Evolutionary conservation across 306 rosid species (phyloP).

Genomic region (Chamaecrista fasciculata): DNA sequence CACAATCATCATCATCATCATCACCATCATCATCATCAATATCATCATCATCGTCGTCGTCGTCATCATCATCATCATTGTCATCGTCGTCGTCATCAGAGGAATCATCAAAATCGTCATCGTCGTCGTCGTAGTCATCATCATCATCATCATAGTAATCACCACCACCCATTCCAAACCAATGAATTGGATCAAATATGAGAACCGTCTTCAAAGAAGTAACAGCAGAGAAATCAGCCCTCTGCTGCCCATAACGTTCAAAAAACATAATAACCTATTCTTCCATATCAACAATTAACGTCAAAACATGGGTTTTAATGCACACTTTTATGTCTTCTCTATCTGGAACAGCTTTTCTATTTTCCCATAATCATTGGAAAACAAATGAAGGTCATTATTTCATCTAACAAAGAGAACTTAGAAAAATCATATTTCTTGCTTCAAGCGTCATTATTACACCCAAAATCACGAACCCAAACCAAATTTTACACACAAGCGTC

Average conservation of each 20-base stretch:
- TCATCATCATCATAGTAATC: background rate
- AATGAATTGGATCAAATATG: conserved; percentile 37
- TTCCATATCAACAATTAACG: background rate
- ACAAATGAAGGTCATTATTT: background rate
- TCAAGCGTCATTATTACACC: background rate
- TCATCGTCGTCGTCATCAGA: background rate
- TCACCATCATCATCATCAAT: background rate
- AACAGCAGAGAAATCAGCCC: conserved; percentile 81
- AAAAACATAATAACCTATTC: conserved; percentile 34
- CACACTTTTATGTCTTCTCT: background rate
- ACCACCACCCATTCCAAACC: conserved; percentile 44
- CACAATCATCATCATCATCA: background rate
- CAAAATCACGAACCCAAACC: conserved; percentile 12
- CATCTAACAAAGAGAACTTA: background rate
- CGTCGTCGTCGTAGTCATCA: background rate
- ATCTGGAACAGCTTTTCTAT: background rate
- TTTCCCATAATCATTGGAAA: background rate
- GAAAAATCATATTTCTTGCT: background rate
- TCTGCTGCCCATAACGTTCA: conserved; percentile 53
- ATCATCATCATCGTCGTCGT: conserved; percentile 27
- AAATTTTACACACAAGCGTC: no score
- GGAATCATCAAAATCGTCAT: conserved; percentile 3
- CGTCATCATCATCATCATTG: background rate
- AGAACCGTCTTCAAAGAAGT: conserved; percentile 64
- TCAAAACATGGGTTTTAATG: background rate